Conservation (phyloP, 2,329 filamentous ascomycete genomes). For the Neobulgaria alba region DNA sequence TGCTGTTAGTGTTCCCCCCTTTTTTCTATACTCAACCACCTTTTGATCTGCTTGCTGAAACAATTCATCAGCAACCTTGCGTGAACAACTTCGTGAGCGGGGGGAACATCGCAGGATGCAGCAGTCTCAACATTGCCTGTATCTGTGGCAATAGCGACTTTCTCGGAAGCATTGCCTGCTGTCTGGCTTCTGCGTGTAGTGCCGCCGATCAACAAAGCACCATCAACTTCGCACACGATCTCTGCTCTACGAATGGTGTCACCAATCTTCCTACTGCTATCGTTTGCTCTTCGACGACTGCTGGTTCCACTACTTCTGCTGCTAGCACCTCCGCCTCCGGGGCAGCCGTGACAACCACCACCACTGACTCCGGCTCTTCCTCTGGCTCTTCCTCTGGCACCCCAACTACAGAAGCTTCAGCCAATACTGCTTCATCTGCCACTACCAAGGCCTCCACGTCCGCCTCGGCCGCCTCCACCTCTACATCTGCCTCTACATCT, state of each 20-base stretch:
- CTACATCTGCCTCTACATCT: not conserved
- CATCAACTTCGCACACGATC: slow-evolving; percentile 27
- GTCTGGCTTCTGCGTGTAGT: slow-evolving; percentile 37
- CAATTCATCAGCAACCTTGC: slow-evolving; percentile 24
- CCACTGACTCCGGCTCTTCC: not conserved
- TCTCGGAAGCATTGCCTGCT: slow-evolving; percentile 40
- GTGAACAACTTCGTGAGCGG: slow-evolving; percentile 30
- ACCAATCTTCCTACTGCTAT: slow-evolving; percentile 21
- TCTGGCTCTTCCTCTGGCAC: not conserved
- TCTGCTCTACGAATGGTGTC: slow-evolving; percentile 30
- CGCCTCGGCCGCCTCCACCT: not conserved
- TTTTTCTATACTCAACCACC: not conserved
- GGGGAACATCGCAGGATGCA: slow-evolving; percentile 33
- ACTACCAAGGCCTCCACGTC: not conserved
- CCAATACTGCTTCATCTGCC: not conserved
- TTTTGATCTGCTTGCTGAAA: not conserved
- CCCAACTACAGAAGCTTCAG: not conserved
- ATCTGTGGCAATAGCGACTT: slow-evolving; percentile 40
- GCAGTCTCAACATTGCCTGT: slow-evolving; percentile 35
- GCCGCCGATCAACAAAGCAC: slow-evolving; percentile 31
- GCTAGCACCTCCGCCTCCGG: not conserved
- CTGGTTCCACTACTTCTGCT: not conserved
- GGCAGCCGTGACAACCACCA: not conserved
- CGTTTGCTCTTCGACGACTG: not conserved
- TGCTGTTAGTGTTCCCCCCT: not conserved